Percentiles rank a stretch among this genome's conserved stretches.
These are phyloP conservation scores for Mortierella sp. DNA, from an alignment of 371 early-diverging fungal species.

Conservation along the genomic window DNA sequence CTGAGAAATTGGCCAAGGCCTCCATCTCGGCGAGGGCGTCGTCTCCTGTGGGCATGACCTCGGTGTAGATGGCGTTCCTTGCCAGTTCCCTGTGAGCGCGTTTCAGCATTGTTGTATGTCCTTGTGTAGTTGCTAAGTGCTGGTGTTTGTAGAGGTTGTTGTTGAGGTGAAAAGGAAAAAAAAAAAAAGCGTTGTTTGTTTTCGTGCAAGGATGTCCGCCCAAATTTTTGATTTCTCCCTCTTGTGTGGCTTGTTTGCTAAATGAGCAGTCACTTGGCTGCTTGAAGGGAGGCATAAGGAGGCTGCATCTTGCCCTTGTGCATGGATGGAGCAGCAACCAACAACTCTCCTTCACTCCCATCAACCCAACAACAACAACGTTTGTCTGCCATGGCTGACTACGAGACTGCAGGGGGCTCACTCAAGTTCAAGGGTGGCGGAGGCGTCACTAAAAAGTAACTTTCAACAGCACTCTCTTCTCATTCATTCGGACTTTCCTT, in stretches of 20 bases:
- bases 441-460: slow-evolving; percentile 66
- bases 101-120: slow-evolving; percentile 38
- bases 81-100: slow-evolving; percentile 49
- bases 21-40: slow-evolving; percentile 37
- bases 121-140: neutral
- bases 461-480: neutral
- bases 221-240: neutral
- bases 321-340: neutral
- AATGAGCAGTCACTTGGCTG: neutral
- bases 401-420: slow-evolving; percentile 70
- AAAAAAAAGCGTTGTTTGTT: neutral
- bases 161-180: neutral
- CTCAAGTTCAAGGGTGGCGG: slow-evolving; percentile 73
- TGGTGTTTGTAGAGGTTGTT: slow-evolving; percentile 6
- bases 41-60: slow-evolving; percentile 52
- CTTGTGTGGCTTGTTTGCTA: neutral
- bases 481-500: neutral
- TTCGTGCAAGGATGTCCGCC: neutral
- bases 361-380: slow-evolving; percentile 6
- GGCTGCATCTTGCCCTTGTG: neutral
- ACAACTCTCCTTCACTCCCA: neutral
- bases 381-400: slow-evolving; percentile 38
- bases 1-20: slow-evolving; percentile 45
- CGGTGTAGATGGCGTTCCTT: slow-evolving; percentile 51
- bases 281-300: no score